Base-by-base conservation (phyloP, 2,329 filamentous ascomycete species). In the Aureobasidium mangrovei region DNA sequence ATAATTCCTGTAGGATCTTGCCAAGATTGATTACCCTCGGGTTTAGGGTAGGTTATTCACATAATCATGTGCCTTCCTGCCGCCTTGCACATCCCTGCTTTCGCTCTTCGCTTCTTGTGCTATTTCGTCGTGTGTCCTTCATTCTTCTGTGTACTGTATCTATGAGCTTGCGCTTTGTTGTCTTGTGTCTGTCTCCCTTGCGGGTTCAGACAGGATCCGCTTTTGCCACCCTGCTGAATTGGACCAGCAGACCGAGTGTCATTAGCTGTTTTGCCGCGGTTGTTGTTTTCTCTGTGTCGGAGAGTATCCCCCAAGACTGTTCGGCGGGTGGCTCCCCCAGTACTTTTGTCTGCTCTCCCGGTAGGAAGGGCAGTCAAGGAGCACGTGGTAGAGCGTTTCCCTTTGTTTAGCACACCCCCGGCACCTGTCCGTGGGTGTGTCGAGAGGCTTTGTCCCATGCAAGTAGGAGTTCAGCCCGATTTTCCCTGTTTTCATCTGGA, bases 381-480 rank as follows among this genome's bases (percentile, higher is more conserved):
- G 45, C 38, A 48, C 45, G 27, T 48, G n/a, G n/a, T 48, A 18
- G 2, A 48, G 32, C 5, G 32, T 48, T 29, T 48, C 45, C 33
- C 45, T 48, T 39, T 28, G 3, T n/a, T 2, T 31, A 2, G 4
- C 7, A 9, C 45, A 48, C 45, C 45, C 45, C 4, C 45, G 45
- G 24, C 45, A 48, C 24, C 45, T 28, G 24, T 48, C 33, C 1
- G 33, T 48, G 24, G 45, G 32, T 4, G 7, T 10, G 3, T 26
- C 24, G 12, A 1, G 7, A 24, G 32, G 32, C 27, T 9, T 27
- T 38, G 38, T 48, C 45, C 33, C 24, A 48, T 48, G 24, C 24
- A 48, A 48, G 45, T 38, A 39, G 33, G 45, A 48, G 45, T 48
- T 48, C 2, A 48, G 45, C 33, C 45, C 33, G 4, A 48, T 48